Evolutionary conservation across 306 rosid genomes (phyloP).

Genomic region (Trifolium repens): DNA sequence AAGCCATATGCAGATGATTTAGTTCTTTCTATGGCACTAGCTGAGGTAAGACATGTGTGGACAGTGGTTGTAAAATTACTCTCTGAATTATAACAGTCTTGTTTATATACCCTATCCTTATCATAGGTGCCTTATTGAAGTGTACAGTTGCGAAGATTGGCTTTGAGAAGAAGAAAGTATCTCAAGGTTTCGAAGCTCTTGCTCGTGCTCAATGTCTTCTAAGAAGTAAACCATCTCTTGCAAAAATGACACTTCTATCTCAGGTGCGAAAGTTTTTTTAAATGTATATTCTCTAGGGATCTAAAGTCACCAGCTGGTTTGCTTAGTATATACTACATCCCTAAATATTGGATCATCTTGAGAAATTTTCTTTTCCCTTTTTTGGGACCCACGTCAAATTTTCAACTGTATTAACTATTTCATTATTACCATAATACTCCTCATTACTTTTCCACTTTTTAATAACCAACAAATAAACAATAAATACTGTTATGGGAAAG

Average conservation of each 20-base stretch:
- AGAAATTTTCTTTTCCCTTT: not conserved
- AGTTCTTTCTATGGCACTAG: conserved; percentile 90
- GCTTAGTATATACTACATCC: conserved; percentile 10
- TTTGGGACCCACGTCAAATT: not conserved
- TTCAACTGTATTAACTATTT: not conserved
- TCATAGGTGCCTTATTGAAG: conserved; percentile 86
- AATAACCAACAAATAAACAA: not conserved
- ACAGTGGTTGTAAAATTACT: conserved; percentile 49
- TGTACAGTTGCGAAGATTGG: conserved; percentile 90
- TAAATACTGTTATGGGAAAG: not conserved
- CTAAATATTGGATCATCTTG: not conserved
- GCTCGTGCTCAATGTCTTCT: conserved; percentile 94
- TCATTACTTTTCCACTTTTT: not conserved
- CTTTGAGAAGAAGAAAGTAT: conserved; percentile 89
- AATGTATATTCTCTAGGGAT: conserved; percentile 6
- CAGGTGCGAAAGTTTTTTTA: conserved; percentile 55
- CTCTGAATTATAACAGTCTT: conserved; percentile 47
- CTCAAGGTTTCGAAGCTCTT: conserved; percentile 98
- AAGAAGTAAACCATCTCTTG: conserved; percentile 79
- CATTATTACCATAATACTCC: not conserved
- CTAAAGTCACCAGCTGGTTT: conserved; percentile 26
- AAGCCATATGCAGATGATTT: conserved; percentile 83
- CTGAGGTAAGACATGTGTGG: conserved; percentile 79
- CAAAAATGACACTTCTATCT: conserved; percentile 73
- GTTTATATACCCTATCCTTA: conserved; percentile 68